Evolutionary conservation across 768 basidiomycete species (phyloP).

Genomic region (Mycena kentingensis): DNA sequence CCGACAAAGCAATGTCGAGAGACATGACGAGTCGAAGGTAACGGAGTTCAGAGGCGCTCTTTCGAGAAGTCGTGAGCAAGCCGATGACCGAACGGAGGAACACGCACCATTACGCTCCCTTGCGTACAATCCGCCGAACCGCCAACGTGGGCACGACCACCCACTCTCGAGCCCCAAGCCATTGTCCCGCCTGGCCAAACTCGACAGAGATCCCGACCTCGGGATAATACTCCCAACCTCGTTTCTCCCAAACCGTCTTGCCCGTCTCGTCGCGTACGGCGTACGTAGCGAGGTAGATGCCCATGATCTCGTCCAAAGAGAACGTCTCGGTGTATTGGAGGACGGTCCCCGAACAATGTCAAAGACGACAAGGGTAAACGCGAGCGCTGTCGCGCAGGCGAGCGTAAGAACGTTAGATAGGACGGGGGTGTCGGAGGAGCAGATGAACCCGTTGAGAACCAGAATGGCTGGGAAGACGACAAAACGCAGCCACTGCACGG

Average conservation of each 20-base stretch:
- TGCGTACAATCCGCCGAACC: not conserved
- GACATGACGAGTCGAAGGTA: no score
- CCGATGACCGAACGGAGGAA: no score
- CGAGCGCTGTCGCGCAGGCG: not conserved
- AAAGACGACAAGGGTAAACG: not conserved
- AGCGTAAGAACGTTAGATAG: not conserved
- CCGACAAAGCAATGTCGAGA: no score
- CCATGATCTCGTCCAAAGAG: not conserved
- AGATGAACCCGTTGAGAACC: not conserved
- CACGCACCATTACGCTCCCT: no score
- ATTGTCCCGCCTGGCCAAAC: not conserved
- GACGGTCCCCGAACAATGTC: not conserved
- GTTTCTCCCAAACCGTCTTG: not conserved
- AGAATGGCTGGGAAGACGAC: not conserved
- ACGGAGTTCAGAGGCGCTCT: no score
- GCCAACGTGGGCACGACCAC: not conserved
- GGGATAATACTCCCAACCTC: not conserved
- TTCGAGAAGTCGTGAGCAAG: no score
- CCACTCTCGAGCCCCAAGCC: not conserved
- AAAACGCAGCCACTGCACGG: not conserved
- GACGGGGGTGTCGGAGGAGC: not conserved
- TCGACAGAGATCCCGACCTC: not conserved
- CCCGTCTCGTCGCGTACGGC: not conserved
- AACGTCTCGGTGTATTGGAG: no score
- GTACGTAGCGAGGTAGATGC: not conserved